Evolutionary conservation across 1,284 basidiomycete species (phyloP), one percentile per base, ranked within the genome.

Genomic region (Sparassis latifolia): DNA sequence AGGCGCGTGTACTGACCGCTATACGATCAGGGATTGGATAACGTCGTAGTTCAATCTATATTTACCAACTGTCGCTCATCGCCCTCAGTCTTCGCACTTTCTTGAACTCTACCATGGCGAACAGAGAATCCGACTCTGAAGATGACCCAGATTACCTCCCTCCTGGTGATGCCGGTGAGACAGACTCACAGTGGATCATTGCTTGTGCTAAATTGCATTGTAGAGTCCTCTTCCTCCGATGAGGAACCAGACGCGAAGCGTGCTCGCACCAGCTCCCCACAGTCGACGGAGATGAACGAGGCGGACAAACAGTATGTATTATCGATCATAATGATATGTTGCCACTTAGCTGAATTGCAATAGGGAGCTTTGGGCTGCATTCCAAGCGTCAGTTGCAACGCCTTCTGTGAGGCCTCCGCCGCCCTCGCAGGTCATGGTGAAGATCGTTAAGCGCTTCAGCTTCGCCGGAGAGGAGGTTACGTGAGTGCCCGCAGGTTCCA

Each of bases 401-500:
- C 52, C 52, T 28, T 33, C n/a, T 10, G 33, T 43, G 6, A 42
- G 48, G 35, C 45, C 53, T 12, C 47, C 29, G 42, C 52, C 55
- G 28, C 54, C 53, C 45, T 30, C 43, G 30, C 50, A 56, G 40
- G 43, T 33, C 35, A 46, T 47, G 41, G 50, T 91, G 41, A 85
- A 81, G 63, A 70, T 92, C 44, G 75, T 82, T 61, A 86, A 81
- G 61, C 74, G 72, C 45, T 86, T 82, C 64, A 66, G 78, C 33
- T 92, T 85, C 59, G 89, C 87, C 1, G 88, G 89, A 27, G 82
- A 89, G 56, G 77, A 82, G 35, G 73, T 86, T 89, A 65, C 62
- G 85, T 74, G 4, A 44, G 30, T 43, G 51, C 20, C 7, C 9
- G 35, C 35, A 12, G 31, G 27, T 45, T 41, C 20, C 35, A 50